Conservation (phyloP, 2,329 filamentous ascomycete genomes). For the Venturia oleaginea region DNA sequence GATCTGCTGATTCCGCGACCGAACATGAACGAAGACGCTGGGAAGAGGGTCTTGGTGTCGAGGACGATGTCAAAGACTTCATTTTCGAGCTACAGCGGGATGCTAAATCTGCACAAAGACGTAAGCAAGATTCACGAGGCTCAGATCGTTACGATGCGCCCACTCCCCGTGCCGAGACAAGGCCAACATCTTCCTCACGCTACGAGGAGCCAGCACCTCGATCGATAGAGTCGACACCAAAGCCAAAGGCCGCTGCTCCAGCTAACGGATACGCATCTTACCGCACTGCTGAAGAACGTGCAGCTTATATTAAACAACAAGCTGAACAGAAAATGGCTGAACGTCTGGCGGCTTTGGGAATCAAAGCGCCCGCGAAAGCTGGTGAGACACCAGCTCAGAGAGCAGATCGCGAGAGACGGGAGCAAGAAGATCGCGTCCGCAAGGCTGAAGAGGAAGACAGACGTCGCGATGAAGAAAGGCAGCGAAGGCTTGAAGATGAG, state of each 20-base stretch:
- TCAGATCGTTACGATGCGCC: conserved; percentile 25
- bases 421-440: conserved; percentile 76
- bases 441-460: conserved; percentile 93
- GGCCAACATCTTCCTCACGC: conserved; percentile 22
- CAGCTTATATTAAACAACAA: conserved; percentile 93
- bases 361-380: conserved; percentile 71
- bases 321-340: conserved; percentile 96
- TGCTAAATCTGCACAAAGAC: conserved; percentile 65
- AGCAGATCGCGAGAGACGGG: conserved; percentile 76
- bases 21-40: conserved; percentile 89
- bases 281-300: conserved; percentile 84
- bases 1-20: conserved; percentile 61
- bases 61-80: conserved; percentile 94
- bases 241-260: conserved; percentile 39
- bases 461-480: conserved; percentile 76
- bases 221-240: conserved; percentile 40
- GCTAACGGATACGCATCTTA: conserved; percentile 69
- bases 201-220: conserved; percentile 42
- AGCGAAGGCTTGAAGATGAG: conserved; percentile 73
- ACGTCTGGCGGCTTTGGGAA: conserved; percentile 81
- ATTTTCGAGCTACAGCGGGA: conserved; percentile 92
- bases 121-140: conserved; percentile 37
- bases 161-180: conserved; percentile 33
- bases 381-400: conserved; percentile 74
- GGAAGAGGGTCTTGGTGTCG: conserved; percentile 92